Conservation (phyloP, 2,329 filamentous ascomycete species). For the Neopestalotiopsis sp. region DNA sequence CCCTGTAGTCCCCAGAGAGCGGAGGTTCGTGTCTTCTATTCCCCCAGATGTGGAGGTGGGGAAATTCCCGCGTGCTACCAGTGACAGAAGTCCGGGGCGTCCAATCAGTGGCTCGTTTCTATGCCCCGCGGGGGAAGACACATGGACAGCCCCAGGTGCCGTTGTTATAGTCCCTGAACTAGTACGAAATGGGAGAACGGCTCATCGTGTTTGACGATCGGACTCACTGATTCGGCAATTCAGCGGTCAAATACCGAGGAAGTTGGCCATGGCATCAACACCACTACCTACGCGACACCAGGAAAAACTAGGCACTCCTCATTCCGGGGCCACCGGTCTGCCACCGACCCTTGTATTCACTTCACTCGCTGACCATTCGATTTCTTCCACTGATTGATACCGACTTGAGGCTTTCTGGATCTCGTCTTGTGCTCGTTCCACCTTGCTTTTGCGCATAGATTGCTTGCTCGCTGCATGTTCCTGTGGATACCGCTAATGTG, state of each 20-base stretch:
- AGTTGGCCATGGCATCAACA: background rate
- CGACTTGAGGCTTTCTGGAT: background rate
- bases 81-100: background rate
- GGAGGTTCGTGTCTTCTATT: background rate
- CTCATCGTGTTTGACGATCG: background rate
- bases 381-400: background rate
- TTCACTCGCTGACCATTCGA: background rate
- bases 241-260: background rate
- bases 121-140: background rate
- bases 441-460: background rate
- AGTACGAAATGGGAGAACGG: background rate
- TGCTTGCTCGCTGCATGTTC: background rate
- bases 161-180: background rate
- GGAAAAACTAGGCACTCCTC: background rate
- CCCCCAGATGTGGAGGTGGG: slow-evolving; percentile 7
- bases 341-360: background rate
- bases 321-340: background rate
- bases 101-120: background rate
- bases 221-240: background rate
- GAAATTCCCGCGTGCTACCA: background rate
- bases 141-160: background rate
- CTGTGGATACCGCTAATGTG: background rate
- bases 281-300: background rate
- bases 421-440: background rate
- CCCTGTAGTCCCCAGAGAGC: background rate